Base-by-base conservation (phyloP, 1,284 basidiomycete species). In the Inonotus hispidus region DNA sequence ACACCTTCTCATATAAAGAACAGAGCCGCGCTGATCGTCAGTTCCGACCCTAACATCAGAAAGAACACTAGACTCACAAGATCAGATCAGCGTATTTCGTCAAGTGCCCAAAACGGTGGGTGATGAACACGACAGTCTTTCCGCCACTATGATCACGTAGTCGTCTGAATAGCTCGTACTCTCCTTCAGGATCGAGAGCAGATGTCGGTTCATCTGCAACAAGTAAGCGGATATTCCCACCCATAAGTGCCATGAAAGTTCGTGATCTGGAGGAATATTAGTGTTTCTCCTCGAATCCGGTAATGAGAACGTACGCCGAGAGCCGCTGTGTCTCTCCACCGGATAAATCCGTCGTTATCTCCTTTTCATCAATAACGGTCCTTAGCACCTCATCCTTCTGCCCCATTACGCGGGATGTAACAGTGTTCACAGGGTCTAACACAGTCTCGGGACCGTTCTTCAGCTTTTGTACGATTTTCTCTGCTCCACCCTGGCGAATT, bases 81-180 rank as follows among this genome's bases (percentile, higher is more conserved):
- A 49, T 49, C 46, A 49, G 25, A 27, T 27, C 46, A 0, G 86
- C 85, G 62, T 82, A 74, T 60, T 80, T 79, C 0, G 84, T 87
- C 45, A 88, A 73, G 68, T 84, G 83, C 3, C 85, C 86, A 64
- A 88, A 87, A 3, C 85, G 77, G 70, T 88, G 86, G 0, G 86
- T 86, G 1, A 86, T 83, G 64, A 87, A 87, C 1, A 88, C 72
- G 79, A 87, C 82, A 11, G 85, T 87, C 69, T 84, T 83, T n/a
- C 81, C 83, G 4, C 78, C 71, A 32, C 82, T 74, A 49, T 76
- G 72, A n/a, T 75, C 71, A 14, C 83, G 71, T 25, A 87, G 74
- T 1, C 79, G 75, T 1, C 77, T 72, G 66, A 87, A 86, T 0
- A 87, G 71, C 32, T 74, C 68, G 41, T 74, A 71, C 68, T 83